phyloP scores from a whole-genome alignment of 2,329 filamentous ascomycete species.

The Purpureocillium takamizusanense region DNA sequence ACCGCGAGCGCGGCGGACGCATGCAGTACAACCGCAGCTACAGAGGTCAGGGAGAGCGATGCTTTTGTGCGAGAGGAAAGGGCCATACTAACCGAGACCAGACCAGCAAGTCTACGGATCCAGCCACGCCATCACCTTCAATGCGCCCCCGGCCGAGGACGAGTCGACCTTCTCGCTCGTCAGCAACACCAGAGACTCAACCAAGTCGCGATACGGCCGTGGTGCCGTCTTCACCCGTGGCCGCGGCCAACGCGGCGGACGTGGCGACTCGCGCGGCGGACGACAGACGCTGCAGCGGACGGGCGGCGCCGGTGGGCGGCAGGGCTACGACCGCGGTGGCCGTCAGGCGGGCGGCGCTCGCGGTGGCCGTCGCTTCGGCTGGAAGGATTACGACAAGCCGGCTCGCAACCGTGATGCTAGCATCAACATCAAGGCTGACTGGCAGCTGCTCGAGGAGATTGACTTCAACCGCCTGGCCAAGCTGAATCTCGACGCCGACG shows the following conservation, averaged over 20 bases:
- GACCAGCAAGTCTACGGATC: constrained; percentile 97
- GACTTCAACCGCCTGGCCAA: constrained; percentile 93
- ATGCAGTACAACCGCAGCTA: constrained; percentile 89
- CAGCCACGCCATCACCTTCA: constrained; percentile 78
- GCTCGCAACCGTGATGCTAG: constrained; percentile 92
- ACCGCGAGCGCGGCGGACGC: constrained; percentile 67
- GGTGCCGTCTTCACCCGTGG: constrained; percentile 85
- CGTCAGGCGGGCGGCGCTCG: constrained; percentile 58
- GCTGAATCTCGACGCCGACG: constrained; percentile 89
- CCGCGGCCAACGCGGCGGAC: constrained; percentile 67
- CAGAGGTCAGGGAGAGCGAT: constrained; percentile 52
- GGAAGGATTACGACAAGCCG: constrained; percentile 99
- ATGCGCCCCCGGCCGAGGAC: constrained; percentile 85
- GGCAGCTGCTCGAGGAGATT: constrained; percentile 94
- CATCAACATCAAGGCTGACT: constrained; percentile 92
- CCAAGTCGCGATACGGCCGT: constrained; percentile 80
- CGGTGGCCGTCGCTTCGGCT: constrained; percentile 83
- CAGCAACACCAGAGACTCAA: constrained; percentile 82
- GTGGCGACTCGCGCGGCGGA: constrained; percentile 52
- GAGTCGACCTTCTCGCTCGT: constrained; percentile 97
- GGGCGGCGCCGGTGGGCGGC: constrained; percentile 58
- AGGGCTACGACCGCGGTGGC: constrained; percentile 64
- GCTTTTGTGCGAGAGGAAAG: background rate
- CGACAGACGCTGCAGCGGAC: constrained; percentile 62
- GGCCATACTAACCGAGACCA: constrained; percentile 23